Conservation (phyloP, 345 rosid genomes). For the Citrus glauca region DNA sequence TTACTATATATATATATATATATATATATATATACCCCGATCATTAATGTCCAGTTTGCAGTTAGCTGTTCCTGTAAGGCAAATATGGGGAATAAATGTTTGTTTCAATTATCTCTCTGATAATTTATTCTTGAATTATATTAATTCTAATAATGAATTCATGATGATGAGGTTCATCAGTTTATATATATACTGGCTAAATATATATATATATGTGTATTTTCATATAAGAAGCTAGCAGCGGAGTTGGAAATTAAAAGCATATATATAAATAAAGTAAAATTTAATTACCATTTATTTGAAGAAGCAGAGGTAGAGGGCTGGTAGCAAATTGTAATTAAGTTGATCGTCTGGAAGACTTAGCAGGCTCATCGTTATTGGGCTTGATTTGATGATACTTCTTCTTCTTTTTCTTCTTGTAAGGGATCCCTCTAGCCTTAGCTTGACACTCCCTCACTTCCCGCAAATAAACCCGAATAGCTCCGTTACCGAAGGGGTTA, state of each 20-base stretch:
- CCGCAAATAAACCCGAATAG: slow-evolving; percentile 64
- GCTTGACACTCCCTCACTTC: slow-evolving; percentile 83
- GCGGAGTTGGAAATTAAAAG: too few relatives aligned
- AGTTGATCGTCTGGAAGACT: slow-evolving; percentile 22
- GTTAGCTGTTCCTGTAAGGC: too few relatives aligned
- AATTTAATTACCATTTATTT: slow-evolving; percentile 25
- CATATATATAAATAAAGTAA: too few relatives aligned
- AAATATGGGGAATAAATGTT: neutral
- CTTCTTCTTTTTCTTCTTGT: slow-evolving; percentile 77
- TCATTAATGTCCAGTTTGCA: slow-evolving; percentile 1
- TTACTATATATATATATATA: neutral
- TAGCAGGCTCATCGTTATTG: slow-evolving; percentile 25
- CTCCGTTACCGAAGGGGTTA: slow-evolving; percentile 78
- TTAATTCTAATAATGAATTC: too few relatives aligned
- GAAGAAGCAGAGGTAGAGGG: slow-evolving; percentile 21
- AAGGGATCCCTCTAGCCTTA: slow-evolving; percentile 77
- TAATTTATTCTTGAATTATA: too few relatives aligned
- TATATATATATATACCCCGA: too few relatives aligned
- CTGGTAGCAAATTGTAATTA: neutral
- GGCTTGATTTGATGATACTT: slow-evolving; percentile 43
- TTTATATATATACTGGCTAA: too few relatives aligned
- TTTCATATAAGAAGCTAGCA: too few relatives aligned
- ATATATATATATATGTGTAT: too few relatives aligned
- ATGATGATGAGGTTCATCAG: too few relatives aligned
- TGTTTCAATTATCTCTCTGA: neutral